Conservation (phyloP, 495 filamentous ascomycete species). For the Parathielavia appendiculata region DNA sequence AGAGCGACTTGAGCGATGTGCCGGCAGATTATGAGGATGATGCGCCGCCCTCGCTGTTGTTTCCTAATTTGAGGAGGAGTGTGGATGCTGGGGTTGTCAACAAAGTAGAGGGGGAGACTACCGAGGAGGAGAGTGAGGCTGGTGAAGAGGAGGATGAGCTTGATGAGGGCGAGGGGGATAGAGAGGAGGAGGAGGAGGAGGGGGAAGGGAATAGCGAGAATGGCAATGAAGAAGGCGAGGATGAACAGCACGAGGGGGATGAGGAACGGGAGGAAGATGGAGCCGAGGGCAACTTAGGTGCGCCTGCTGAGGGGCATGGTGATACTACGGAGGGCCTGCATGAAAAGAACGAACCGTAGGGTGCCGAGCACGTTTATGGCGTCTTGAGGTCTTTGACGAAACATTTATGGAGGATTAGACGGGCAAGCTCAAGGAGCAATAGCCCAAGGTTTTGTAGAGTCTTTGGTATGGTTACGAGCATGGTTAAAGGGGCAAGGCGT, state of each 20-base stretch:
- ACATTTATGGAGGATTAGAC: neutral
- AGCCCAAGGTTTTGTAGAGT: too few relatives aligned
- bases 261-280: too few relatives aligned
- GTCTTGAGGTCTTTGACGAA: too few relatives aligned
- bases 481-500: too few relatives aligned
- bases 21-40: conserved; percentile 49
- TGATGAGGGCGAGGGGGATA: conserved; percentile 19
- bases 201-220: neutral
- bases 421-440: too few relatives aligned
- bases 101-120: conserved; percentile 16
- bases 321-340: too few relatives aligned
- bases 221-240: conserved; percentile 11
- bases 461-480: too few relatives aligned
- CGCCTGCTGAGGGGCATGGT: too few relatives aligned
- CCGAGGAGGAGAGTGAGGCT: conserved; percentile 21
- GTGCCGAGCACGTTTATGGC: too few relatives aligned
- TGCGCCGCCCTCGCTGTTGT: conserved; percentile 41
- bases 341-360: too few relatives aligned
- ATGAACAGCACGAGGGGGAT: neutral
- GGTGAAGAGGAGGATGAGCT: conserved; percentile 27
- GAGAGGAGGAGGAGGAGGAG: neutral
- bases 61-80: conserved; percentile 41
- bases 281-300: too few relatives aligned
- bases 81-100: conserved; percentile 23
- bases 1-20: conserved; percentile 73